A percentile compares a stretch with the other conserved stretches of the same genome.
These are phyloP conservation scores for Tuber aestivum DNA, from an alignment of 495 filamentous ascomycete species.

Conservation along the genomic window DNA sequence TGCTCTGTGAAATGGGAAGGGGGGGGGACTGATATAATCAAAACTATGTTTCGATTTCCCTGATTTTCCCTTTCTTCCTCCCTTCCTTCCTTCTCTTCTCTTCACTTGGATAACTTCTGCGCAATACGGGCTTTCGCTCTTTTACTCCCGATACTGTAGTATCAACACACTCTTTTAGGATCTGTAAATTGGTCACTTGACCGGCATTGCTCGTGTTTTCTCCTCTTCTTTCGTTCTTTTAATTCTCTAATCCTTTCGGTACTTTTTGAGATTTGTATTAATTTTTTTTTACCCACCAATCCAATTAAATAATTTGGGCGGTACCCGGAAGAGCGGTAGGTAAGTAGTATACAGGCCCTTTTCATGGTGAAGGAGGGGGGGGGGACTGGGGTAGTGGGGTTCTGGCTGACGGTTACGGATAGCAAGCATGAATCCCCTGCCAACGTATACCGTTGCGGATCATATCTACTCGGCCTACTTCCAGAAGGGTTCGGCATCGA, in stretches of 20 bases:
- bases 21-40: not conserved
- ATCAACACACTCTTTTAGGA: not conserved
- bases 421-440: not conserved
- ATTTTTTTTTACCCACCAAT: not conserved
- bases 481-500: slow-evolving; percentile 3
- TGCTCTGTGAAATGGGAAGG: not conserved
- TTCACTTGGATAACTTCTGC: not conserved
- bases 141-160: not conserved
- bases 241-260: not conserved
- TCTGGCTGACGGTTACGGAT: not conserved
- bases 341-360: not conserved
- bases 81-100: not conserved
- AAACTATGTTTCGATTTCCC: not conserved
- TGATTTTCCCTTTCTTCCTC: not conserved
- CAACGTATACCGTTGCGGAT: slow-evolving; percentile 31
- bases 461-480: slow-evolving; percentile 24
- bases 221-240: not conserved
- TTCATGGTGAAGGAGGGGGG: not conserved
- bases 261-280: not conserved
- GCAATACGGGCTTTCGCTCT: not conserved
- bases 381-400: not conserved
- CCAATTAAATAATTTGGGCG: not conserved
- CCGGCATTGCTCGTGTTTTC: not conserved
- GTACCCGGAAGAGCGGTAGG: not conserved
- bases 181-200: not conserved